Conservation (phyloP, 768 basidiomycete species). For the Peribolospora baueri region DNA sequence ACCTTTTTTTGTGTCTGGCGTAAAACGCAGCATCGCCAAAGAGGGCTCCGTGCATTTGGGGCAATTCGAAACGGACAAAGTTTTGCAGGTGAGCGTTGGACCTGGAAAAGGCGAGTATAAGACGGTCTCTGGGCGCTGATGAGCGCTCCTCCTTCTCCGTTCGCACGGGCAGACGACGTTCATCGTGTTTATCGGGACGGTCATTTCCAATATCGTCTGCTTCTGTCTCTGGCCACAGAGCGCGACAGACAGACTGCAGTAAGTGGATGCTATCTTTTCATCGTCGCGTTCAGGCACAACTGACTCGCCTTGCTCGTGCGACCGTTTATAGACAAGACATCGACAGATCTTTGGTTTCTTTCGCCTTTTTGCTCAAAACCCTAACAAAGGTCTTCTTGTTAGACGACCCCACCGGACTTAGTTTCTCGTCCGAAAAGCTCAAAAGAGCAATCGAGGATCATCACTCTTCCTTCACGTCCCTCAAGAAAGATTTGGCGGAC, state of each 20-base stretch:
- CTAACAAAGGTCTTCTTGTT: slow-evolving; percentile 67
- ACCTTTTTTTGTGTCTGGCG: not conserved
- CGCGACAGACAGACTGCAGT: slow-evolving; percentile 57
- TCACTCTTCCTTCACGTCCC: slow-evolving; percentile 63
- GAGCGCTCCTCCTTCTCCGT: no score
- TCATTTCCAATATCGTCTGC: slow-evolving; percentile 63
- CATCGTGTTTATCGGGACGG: slow-evolving; percentile 50
- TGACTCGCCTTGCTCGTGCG: no score
- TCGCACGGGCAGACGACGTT: slow-evolving; percentile 1
- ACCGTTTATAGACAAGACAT: slow-evolving; percentile 23
- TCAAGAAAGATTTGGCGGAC: slow-evolving; percentile 65
- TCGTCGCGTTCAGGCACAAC: no score
- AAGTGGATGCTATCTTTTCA: not conserved
- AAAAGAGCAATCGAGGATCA: slow-evolving; percentile 62
- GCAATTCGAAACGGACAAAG: slow-evolving; percentile 7
- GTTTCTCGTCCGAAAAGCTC: slow-evolving; percentile 27
- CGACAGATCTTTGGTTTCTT: slow-evolving; percentile 59
- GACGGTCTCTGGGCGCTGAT: no score
- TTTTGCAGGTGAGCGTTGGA: slow-evolving; percentile 1
- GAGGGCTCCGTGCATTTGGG: slow-evolving; percentile 13
- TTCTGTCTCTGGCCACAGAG: slow-evolving; percentile 60
- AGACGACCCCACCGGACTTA: slow-evolving; percentile 20
- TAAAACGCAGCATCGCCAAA: slow-evolving; percentile 8
- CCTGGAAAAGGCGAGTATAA: no score
- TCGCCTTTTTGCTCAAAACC: slow-evolving; percentile 57